phyloP scores from a whole-genome alignment of 805 yeast species.

The Saccharomycopsis sp. region DNA sequence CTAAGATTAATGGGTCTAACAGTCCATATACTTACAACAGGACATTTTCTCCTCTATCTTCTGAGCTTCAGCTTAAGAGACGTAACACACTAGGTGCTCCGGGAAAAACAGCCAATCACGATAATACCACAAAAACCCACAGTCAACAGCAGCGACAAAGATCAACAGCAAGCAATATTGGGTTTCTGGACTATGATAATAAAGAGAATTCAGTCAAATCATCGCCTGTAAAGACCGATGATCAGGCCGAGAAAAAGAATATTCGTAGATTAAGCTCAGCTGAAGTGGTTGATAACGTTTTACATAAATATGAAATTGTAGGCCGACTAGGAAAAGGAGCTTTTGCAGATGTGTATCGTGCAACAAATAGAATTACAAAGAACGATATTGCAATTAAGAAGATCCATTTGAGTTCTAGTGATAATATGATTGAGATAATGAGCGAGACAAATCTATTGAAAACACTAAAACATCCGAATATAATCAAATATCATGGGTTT shows the following conservation, averaged over 20 bases:
- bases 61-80: neutral
- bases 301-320: slow-evolving; percentile 40
- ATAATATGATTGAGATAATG: slow-evolving; percentile 16
- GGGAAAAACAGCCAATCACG: neutral
- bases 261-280: slow-evolving; percentile 14
- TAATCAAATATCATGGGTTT: slow-evolving; percentile 88
- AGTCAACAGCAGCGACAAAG: slow-evolving; percentile 1
- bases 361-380: slow-evolving; percentile 56
- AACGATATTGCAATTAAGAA: slow-evolving; percentile 77
- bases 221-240: neutral
- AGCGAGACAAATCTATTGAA: slow-evolving; percentile 69
- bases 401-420: slow-evolving; percentile 31
- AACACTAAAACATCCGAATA: slow-evolving; percentile 82
- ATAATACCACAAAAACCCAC: neutral
- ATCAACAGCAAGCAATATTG: neutral
- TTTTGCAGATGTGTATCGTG: slow-evolving; percentile 79
- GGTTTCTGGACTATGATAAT: neutral
- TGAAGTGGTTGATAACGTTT: slow-evolving; percentile 16
- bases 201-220: neutral
- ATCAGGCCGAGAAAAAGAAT: neutral
- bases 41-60: neutral
- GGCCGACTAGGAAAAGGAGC: slow-evolving; percentile 86
- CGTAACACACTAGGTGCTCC: neutral
- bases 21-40: neutral
- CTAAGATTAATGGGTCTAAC: neutral